These are phyloP conservation scores for Hemileccinum impolitum DNA, from an alignment of 768 basidiomycete species.

Conservation along the genomic window DNA sequence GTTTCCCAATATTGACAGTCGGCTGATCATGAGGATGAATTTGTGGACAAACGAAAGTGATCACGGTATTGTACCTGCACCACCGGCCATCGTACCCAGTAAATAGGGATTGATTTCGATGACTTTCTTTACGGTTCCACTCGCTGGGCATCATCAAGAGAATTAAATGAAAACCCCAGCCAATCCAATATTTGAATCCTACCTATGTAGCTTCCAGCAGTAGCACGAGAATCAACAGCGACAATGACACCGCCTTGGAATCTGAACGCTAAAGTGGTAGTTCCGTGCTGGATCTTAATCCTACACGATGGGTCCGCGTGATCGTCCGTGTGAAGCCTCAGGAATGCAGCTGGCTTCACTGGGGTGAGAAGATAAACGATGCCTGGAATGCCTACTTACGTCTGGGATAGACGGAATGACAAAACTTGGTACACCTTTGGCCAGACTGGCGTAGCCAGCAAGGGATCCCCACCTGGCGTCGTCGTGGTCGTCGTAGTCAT, in stretches of 20 bases:
- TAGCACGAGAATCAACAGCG: slow-evolving; percentile 98
- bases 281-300: slow-evolving; percentile 99
- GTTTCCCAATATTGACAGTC: slow-evolving; percentile 99
- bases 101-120: slow-evolving; percentile 99
- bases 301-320: slow-evolving; percentile 89
- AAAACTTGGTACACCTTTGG: slow-evolving; percentile 70
- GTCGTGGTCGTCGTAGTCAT: slow-evolving; percentile 61
- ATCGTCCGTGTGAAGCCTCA: slow-evolving; percentile 93
- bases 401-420: slow-evolving; percentile 70
- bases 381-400: slow-evolving; percentile 43
- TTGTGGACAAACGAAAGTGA: neutral
- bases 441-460: slow-evolving; percentile 76
- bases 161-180: neutral
- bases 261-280: slow-evolving; percentile 95
- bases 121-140: slow-evolving; percentile 98
- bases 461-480: slow-evolving; percentile 80
- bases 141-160: slow-evolving; percentile 49
- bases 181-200: slow-evolving; percentile 24
- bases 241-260: slow-evolving; percentile 97
- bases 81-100: slow-evolving; percentile 99
- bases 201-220: slow-evolving; percentile 97
- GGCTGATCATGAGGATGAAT: slow-evolving; percentile 43
- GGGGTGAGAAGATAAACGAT: slow-evolving; percentile 8
- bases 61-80: slow-evolving; percentile 65
- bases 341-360: slow-evolving; percentile 80